phyloP scores from a whole-genome alignment of 2,329 filamentous ascomycete genomes.

The Leptographium lundbergii region DNA sequence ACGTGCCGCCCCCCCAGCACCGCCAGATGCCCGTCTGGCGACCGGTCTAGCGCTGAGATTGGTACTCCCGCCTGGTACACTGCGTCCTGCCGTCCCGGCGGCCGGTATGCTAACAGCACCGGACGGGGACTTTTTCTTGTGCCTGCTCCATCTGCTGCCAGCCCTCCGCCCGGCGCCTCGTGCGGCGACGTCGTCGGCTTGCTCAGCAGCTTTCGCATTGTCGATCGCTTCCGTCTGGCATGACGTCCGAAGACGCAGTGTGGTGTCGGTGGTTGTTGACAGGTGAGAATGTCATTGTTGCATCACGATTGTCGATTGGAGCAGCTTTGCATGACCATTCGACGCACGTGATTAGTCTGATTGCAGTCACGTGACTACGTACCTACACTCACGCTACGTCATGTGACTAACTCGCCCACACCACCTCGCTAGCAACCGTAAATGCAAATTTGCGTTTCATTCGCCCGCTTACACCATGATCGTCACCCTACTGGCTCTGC shows the following conservation, averaged over 20 bases:
- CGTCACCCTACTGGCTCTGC: background rate
- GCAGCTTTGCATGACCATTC: too few species aligned
- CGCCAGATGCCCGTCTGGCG: constrained; percentile 41
- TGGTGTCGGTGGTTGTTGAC: background rate
- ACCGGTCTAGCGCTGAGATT: constrained; percentile 44
- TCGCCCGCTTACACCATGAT: background rate
- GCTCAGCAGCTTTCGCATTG: constrained; percentile 47
- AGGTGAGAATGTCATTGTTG: too few species aligned
- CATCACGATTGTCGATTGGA: too few species aligned
- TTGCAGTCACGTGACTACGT: too few species aligned
- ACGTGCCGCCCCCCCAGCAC: constrained; percentile 47
- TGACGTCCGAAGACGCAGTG: too few species aligned
- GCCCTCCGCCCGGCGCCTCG: constrained; percentile 29
- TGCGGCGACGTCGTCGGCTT: constrained; percentile 35
- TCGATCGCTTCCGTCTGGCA: background rate
- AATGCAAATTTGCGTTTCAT: background rate
- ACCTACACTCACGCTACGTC: too few species aligned
- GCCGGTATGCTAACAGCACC: constrained; percentile 32
- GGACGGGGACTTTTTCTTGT: constrained; percentile 23
- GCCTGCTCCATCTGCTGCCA: constrained; percentile 19
- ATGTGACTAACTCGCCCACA: too few species aligned
- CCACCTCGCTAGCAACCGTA: too few species aligned
- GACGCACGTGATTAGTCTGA: too few species aligned
- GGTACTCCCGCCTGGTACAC: constrained; percentile 38
- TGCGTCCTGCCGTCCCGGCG: constrained; percentile 42